Percentiles rank a stretch among this genome's conserved stretches.
Evolutionary conservation across 192 early-diverging fungal genomes (phyloP).

Genomic region (Linnemannia elongata): DNA sequence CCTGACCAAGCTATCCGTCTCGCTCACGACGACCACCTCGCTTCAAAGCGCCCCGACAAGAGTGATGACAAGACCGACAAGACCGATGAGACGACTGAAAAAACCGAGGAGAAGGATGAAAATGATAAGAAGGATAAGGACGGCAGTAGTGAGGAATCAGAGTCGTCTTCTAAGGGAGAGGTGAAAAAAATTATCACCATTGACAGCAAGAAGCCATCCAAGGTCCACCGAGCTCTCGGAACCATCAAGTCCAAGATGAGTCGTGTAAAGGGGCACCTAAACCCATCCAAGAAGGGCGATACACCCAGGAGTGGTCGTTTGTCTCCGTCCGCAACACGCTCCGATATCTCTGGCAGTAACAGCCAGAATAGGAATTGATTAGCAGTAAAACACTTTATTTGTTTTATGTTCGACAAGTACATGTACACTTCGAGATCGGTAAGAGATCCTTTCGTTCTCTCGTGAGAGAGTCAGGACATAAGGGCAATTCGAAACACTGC

Average conservation of each 20-base stretch:
- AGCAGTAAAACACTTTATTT: background rate
- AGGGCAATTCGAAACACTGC: too few relatives aligned
- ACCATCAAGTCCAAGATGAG: constrained; percentile 8
- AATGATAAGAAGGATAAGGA: background rate
- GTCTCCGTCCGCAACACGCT: background rate
- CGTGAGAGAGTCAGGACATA: too few relatives aligned
- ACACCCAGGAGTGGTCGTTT: background rate
- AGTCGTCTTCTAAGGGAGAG: background rate
- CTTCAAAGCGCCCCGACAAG: background rate
- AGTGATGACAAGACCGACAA: background rate
- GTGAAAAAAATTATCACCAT: background rate
- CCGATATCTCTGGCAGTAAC: background rate
- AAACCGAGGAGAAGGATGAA: background rate
- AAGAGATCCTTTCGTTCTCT: too few relatives aligned
- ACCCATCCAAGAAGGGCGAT: background rate
- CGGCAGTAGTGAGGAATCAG: background rate
- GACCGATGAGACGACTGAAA: background rate
- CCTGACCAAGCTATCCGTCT: background rate
- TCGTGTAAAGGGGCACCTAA: constrained; percentile 2
- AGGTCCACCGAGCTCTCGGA: background rate
- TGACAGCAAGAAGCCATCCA: background rate
- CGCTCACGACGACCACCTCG: background rate
- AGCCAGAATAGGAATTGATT: background rate
- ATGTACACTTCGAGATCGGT: too few relatives aligned
- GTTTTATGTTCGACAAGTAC: too few relatives aligned